Conservation (phyloP, 805 yeast species). For the Cyberlindnera veronae region DNA sequence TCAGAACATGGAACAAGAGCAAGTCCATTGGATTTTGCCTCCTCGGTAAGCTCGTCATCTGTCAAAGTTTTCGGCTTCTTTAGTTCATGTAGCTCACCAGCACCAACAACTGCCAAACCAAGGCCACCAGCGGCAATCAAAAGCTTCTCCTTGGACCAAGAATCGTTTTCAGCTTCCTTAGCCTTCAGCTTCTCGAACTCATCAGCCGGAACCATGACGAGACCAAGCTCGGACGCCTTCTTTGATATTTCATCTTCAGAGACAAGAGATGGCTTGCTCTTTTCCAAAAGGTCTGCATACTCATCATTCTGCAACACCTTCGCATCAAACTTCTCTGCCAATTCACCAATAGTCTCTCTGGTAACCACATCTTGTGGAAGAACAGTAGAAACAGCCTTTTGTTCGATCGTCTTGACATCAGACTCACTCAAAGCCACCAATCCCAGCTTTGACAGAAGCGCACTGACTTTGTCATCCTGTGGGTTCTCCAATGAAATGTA, state of each 20-base stretch:
- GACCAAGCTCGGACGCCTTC: slow-evolving; percentile 28
- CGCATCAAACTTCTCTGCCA: slow-evolving; percentile 15
- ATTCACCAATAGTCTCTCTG: slow-evolving; percentile 11
- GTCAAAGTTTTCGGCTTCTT: slow-evolving; percentile 1
- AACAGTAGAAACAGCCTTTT: slow-evolving; percentile 5
- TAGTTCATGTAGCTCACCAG: neutral
- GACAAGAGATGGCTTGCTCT: slow-evolving; percentile 5
- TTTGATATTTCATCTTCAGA: slow-evolving; percentile 10
- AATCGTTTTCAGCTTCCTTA: slow-evolving; percentile 1
- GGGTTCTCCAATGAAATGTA: slow-evolving; percentile 12
- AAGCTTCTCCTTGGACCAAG: slow-evolving; percentile 3
- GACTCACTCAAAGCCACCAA: slow-evolving; percentile 7
- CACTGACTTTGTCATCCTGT: slow-evolving; percentile 17
- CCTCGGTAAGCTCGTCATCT: neutral
- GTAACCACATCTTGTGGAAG: slow-evolving; percentile 10
- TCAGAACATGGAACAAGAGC: slow-evolving; percentile 3
- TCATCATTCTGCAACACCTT: slow-evolving; percentile 25
- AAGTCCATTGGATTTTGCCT: slow-evolving; percentile 1
- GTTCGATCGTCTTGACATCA: slow-evolving; percentile 11
- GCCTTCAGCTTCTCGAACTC: slow-evolving; percentile 7
- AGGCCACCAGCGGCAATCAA: slow-evolving; percentile 6
- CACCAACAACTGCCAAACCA: slow-evolving; percentile 6
- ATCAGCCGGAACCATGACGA: slow-evolving; percentile 22
- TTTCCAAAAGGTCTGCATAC: slow-evolving; percentile 17
- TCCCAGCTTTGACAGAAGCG: slow-evolving; percentile 21